Evolutionary conservation across 2,329 filamentous ascomycete species (phyloP).

Genomic region (Chlorencoelia australis): DNA sequence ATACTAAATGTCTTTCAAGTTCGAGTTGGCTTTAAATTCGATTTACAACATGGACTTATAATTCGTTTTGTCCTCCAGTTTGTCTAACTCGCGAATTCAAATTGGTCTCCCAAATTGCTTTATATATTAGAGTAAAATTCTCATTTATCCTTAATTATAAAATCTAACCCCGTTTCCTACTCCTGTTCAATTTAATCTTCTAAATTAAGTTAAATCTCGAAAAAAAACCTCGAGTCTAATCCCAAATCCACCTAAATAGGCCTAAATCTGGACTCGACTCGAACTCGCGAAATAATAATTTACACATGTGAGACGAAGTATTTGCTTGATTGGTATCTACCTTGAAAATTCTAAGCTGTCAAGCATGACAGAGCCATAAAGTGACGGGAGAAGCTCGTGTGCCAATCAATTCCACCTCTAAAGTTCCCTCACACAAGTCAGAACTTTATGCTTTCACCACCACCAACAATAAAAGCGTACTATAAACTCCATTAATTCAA

Average conservation of each 20-base stretch:
- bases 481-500: conserved; percentile 1
- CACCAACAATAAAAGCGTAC: background rate
- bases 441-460: too few relatives aligned
- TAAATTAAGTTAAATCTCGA: conserved; percentile 1
- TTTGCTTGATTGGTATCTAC: background rate
- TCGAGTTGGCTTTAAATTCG: too few relatives aligned
- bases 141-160: background rate
- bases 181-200: background rate
- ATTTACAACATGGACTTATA: too few relatives aligned
- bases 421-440: too few relatives aligned
- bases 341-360: background rate
- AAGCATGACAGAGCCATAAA: background rate
- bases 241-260: too few relatives aligned
- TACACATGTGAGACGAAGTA: background rate
- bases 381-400: background rate
- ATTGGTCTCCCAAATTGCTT: too few relatives aligned
- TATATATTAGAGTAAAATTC: too few relatives aligned
- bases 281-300: background rate
- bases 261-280: background rate
- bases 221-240: too few relatives aligned
- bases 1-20: too few relatives aligned
- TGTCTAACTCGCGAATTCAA: too few relatives aligned
- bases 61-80: too few relatives aligned
- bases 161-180: background rate
- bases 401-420: too few relatives aligned